Evolutionary conservation across 495 filamentous ascomycete genomes (phyloP), one percentile per base, ranked within the genome.

Genomic region (Endocarpon pusillum): DNA sequence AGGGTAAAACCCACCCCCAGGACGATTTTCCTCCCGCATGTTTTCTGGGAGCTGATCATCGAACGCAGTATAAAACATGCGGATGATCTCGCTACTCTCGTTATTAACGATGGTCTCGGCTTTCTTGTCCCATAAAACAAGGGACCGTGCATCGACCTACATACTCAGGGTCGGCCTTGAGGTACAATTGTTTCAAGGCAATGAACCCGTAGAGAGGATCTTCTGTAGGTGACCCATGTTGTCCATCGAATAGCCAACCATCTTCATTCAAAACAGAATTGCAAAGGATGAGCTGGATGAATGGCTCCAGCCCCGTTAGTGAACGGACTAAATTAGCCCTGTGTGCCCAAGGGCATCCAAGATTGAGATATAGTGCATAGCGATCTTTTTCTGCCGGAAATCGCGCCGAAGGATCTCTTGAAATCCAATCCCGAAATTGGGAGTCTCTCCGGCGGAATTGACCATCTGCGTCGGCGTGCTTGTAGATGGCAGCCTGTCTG

Each of bases 311-410:
- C 4, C 81, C 81, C 53, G 91, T 93, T 34, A 93, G 64, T n/a
- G 70, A 60, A 35, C 75, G 68, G 1, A 73, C 73, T 34, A 91
- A 72, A 15, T 85, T 69, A 0, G 79, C 73, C 12, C 84, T 72
- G 36, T 75, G 80, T 0, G 83, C 82, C 82, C 82, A 92, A 0
- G 82, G 82, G 49, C 83, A 92, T 34, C 78, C 78, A 4, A 58
- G 60, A 29, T 71, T 68, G 44, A 87, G 62, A 52, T 83, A 93
- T 35, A 91, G 67, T 35, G 82, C 79, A 47, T 89, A 91, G 36
- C 83, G 66, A 36, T 67, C 71, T 45, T 69, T 71, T 46, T 82
- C 79, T 10, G 83, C 59, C 0, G 81, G 75, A 51, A 81, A 91
- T 41, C 64, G 46, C 1, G 78, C 64, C 16, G 50, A 56, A 5